phyloP scores from a whole-genome alignment of 345 rosid species.

The Camelina hispida region DNA sequence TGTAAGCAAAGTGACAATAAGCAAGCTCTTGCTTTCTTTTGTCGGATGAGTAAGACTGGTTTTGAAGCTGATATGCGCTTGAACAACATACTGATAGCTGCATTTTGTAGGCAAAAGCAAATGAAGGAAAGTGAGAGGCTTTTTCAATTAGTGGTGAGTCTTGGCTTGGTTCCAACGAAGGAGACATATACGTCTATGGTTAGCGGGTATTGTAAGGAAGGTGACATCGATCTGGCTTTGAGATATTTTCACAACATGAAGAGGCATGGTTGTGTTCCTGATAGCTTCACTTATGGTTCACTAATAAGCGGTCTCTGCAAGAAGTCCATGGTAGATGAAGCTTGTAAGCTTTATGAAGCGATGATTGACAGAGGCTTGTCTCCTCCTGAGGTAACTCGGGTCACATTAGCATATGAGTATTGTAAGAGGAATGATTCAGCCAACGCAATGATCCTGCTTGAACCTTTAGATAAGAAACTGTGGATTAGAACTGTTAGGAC shows the following conservation, averaged over 20 bases:
- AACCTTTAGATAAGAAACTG: slow-evolving; percentile 71
- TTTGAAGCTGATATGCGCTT: slow-evolving; percentile 64
- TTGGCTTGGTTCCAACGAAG: slow-evolving; percentile 75
- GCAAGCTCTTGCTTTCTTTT: slow-evolving; percentile 58
- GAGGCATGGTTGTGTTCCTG: slow-evolving; percentile 64
- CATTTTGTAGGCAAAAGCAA: slow-evolving; percentile 69
- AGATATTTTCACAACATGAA: slow-evolving; percentile 66
- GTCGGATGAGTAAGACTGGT: slow-evolving; percentile 73
- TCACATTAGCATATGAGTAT: slow-evolving; percentile 82
- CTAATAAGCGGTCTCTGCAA: slow-evolving; percentile 86
- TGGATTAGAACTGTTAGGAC: slow-evolving; percentile 84
- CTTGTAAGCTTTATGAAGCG: slow-evolving; percentile 63
- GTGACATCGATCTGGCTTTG: slow-evolving; percentile 54
- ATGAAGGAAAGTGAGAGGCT: slow-evolving; percentile 74
- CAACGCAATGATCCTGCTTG: slow-evolving; percentile 75
- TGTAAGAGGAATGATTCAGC: slow-evolving; percentile 84
- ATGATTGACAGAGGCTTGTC: slow-evolving; percentile 78
- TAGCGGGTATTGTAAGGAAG: slow-evolving; percentile 69
- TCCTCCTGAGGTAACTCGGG: slow-evolving; percentile 82
- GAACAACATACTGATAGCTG: slow-evolving; percentile 69
- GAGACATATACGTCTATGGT: slow-evolving; percentile 92
- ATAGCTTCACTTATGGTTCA: slow-evolving; percentile 79
- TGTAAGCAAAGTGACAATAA: slow-evolving; percentile 58
- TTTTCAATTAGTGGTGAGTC: slow-evolving; percentile 53
- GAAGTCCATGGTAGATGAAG: slow-evolving; percentile 75